Evolutionary conservation across 805 yeast genomes (phyloP).

Genomic region (Kluyveromyces dobzhanskii): DNA sequence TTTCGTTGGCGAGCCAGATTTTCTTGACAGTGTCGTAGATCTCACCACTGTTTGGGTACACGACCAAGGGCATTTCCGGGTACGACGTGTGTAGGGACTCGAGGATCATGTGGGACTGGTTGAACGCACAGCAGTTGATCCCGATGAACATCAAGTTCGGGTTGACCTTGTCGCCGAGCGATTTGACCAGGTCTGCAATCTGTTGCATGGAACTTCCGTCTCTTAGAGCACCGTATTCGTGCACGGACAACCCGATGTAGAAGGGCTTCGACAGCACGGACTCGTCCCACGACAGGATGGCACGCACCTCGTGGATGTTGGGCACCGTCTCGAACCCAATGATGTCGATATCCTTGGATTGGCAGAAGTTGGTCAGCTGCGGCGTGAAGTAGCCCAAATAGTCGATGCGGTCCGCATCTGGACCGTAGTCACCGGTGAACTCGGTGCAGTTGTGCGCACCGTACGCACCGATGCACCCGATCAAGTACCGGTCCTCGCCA

Average conservation of each 20-base stretch:
- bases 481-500: constrained; percentile 17
- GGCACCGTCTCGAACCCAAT: constrained; percentile 73
- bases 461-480: constrained; percentile 69
- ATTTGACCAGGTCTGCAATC: constrained; percentile 20
- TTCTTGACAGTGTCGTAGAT: constrained; percentile 42
- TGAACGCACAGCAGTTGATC: constrained; percentile 55
- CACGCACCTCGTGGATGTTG: constrained; percentile 45
- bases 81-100: constrained; percentile 12
- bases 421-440: constrained; percentile 58
- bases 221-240: constrained; percentile 32
- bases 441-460: constrained; percentile 67
- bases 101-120: constrained; percentile 35
- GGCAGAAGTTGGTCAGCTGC: constrained; percentile 43
- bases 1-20: constrained; percentile 31
- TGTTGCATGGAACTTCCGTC: constrained; percentile 41
- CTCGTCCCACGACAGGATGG: constrained; percentile 35
- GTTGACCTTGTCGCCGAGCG: constrained; percentile 13
- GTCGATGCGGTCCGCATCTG: constrained; percentile 18
- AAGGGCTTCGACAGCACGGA: constrained; percentile 33
- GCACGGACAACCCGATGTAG: constrained; percentile 38
- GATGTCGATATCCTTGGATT: constrained; percentile 39
- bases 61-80: constrained; percentile 35
- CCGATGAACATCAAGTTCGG: constrained; percentile 45
- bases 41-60: constrained; percentile 76
- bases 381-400: constrained; percentile 27